phyloP scores from a whole-genome alignment of 352 stramenopile genomes.

The Globisporangium heterothallicum region DNA sequence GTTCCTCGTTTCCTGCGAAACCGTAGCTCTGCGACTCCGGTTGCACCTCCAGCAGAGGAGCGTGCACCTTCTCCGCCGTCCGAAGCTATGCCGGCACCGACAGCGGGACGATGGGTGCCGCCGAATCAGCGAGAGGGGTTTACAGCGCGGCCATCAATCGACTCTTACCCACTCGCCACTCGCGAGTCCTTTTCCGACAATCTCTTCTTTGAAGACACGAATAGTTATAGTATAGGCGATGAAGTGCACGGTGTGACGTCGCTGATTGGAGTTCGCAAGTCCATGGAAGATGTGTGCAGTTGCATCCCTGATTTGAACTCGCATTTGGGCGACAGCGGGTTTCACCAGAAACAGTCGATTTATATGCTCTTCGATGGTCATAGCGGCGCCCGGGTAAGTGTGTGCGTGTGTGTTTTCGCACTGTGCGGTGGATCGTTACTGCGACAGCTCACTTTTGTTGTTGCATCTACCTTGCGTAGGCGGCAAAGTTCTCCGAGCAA shows the following conservation, averaged over 20 bases:
- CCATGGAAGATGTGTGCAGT: slow-evolving; percentile 80
- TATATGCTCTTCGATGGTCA: slow-evolving; percentile 86
- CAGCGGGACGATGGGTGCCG: slow-evolving; percentile 43
- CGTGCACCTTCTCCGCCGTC: slow-evolving; percentile 20
- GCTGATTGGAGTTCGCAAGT: slow-evolving; percentile 66
- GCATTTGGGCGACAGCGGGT: slow-evolving; percentile 31
- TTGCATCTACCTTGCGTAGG: slow-evolving; percentile 23
- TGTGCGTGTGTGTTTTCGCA: background rate
- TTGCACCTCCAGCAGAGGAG: slow-evolving; percentile 24
- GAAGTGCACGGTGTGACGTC: slow-evolving; percentile 75
- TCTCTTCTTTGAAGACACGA: slow-evolving; percentile 54
- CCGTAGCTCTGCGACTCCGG: slow-evolving; percentile 38
- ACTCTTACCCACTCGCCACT: slow-evolving; percentile 34
- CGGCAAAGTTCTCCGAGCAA: slow-evolving; percentile 72
- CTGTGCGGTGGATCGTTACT: too few species aligned
- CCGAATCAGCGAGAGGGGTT: slow-evolving; percentile 51
- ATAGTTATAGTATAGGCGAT: slow-evolving; percentile 64
- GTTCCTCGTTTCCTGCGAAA: slow-evolving; percentile 73
- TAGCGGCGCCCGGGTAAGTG: slow-evolving; percentile 63
- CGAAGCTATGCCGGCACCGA: slow-evolving; percentile 30
- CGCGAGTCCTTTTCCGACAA: slow-evolving; percentile 52
- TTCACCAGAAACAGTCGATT: slow-evolving; percentile 51
- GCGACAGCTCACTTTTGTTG: background rate
- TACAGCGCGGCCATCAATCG: slow-evolving; percentile 38
- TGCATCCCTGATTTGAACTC: slow-evolving; percentile 71